Evolutionary conservation across 805 yeast genomes (phyloP).

Genomic region (Danielozyma ontarioensis): DNA sequence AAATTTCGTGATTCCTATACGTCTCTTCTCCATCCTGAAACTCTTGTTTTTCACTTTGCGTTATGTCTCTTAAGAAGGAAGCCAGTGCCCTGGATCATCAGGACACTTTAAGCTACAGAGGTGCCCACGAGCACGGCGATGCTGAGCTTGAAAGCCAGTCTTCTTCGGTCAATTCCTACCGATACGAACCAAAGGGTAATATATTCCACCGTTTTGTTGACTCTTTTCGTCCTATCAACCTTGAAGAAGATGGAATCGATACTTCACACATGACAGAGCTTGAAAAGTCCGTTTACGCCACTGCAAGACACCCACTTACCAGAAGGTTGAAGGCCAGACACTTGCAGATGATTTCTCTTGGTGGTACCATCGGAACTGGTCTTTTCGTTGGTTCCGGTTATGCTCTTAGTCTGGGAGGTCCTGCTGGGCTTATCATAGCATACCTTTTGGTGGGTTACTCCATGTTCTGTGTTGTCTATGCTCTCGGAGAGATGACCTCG

Average conservation of each 20-base stretch:
- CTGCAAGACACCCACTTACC: constrained; percentile 40
- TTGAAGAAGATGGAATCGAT: constrained; percentile 38
- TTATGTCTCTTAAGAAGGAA: no score
- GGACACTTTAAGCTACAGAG: not conserved
- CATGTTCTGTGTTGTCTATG: constrained; percentile 14
- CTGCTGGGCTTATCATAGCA: constrained; percentile 14
- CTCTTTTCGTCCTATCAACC: constrained; percentile 33
- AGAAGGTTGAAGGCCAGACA: constrained; percentile 36
- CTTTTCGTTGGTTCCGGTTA: constrained; percentile 15
- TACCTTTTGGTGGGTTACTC: constrained; percentile 15
- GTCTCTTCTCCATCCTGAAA: no score
- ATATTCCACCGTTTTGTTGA: constrained; percentile 20
- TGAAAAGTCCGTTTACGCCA: constrained; percentile 35
- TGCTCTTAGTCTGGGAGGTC: constrained; percentile 14
- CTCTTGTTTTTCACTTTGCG: no score
- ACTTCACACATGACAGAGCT: constrained; percentile 30
- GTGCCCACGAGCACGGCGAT: not conserved
- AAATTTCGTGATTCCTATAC: no score
- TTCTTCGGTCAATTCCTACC: no score
- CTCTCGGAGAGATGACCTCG: constrained; percentile 17
- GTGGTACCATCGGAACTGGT: constrained; percentile 19
- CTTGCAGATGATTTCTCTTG: constrained; percentile 25
- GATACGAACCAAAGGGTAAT: constrained; percentile 11
- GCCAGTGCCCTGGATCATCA: not conserved
- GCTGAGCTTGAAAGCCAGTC: no score